Conservation (phyloP, 2,329 filamentous ascomycete species). For the Drechslerella coelobrocha region DNA sequence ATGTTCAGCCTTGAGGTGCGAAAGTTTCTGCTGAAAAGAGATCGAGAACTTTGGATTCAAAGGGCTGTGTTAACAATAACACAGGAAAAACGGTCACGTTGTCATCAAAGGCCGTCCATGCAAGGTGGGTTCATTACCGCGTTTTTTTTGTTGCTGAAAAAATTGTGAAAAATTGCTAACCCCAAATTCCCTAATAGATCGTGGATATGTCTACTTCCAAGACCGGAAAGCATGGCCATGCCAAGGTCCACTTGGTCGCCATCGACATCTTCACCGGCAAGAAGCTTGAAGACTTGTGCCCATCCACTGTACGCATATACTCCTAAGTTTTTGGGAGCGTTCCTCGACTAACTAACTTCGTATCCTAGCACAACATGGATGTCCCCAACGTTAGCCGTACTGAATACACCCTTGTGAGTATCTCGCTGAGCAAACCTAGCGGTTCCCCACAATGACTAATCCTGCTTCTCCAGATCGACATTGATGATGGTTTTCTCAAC, state of each 20-base stretch:
- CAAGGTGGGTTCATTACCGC: constrained; percentile 64
- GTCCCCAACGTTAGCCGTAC: constrained; percentile 89
- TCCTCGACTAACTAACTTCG: background rate
- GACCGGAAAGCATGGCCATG: constrained; percentile 99
- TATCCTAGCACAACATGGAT: constrained; percentile 78
- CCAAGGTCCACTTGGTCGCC: constrained; percentile 98
- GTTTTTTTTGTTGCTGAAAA: background rate
- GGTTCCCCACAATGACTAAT: background rate
- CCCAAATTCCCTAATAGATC: constrained; percentile 64
- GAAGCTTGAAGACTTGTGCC: constrained; percentile 99
- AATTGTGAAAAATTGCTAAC: background rate
- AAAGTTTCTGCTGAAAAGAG: constrained; percentile 3
- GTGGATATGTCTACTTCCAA: constrained; percentile 99
- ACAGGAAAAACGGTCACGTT: constrained; percentile 64
- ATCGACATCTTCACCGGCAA: constrained; percentile 99
- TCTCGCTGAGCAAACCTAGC: constrained; percentile 12
- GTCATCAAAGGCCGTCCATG: constrained; percentile 98
- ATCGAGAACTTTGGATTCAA: constrained; percentile 9
- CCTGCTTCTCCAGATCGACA: constrained; percentile 71
- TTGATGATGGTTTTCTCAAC: constrained; percentile 93
- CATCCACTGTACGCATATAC: constrained; percentile 76
- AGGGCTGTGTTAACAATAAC: constrained; percentile 19
- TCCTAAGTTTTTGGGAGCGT: background rate
- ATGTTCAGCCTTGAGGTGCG: constrained; percentile 88
- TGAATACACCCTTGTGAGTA: constrained; percentile 92